phyloP scores from a whole-genome alignment of 139 green algal species.

The Coelastrella sp. region DNA sequence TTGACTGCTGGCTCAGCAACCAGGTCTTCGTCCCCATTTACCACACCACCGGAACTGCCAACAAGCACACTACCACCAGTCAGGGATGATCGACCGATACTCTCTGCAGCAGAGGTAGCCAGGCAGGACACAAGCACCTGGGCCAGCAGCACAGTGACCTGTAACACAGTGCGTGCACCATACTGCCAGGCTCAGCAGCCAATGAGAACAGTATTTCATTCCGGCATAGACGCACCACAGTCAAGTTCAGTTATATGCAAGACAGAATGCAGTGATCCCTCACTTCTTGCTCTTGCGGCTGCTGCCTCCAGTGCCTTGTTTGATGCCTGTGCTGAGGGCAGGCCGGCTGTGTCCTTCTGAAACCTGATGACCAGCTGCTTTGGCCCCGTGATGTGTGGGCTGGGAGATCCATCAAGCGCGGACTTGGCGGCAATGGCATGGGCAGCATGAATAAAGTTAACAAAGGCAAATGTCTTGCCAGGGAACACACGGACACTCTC shows the following conservation, averaged over 20 bases:
- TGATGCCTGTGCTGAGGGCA: constrained; percentile 35
- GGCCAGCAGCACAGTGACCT: too few relatives aligned
- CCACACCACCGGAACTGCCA: neutral
- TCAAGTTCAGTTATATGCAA: too few relatives aligned
- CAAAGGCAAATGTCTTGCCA: constrained; percentile 85
- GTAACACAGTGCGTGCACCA: too few relatives aligned
- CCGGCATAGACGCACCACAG: too few relatives aligned
- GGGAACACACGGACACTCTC: constrained; percentile 81
- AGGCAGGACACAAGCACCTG: too few relatives aligned
- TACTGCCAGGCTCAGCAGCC: too few relatives aligned
- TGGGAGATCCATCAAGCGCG: constrained; percentile 68
- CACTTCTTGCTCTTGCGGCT: constrained; percentile 24
- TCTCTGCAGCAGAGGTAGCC: neutral
- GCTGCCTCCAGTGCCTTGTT: constrained; percentile 42
- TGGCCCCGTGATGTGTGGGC: constrained; percentile 65
- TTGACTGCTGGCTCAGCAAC: constrained; percentile 68
- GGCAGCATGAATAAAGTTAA: constrained; percentile 70
- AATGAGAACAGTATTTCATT: too few relatives aligned
- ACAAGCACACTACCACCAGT: neutral
- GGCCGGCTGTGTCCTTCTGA: constrained; percentile 65
- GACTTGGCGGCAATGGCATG: constrained; percentile 65
- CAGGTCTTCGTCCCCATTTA: constrained; percentile 46
- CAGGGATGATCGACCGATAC: constrained; percentile 4
- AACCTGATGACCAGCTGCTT: constrained; percentile 81
- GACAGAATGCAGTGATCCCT: neutral